phyloP scores from a whole-genome alignment of 2,329 filamentous ascomycete species.

The Tolypocladium ovalisporum region DNA sequence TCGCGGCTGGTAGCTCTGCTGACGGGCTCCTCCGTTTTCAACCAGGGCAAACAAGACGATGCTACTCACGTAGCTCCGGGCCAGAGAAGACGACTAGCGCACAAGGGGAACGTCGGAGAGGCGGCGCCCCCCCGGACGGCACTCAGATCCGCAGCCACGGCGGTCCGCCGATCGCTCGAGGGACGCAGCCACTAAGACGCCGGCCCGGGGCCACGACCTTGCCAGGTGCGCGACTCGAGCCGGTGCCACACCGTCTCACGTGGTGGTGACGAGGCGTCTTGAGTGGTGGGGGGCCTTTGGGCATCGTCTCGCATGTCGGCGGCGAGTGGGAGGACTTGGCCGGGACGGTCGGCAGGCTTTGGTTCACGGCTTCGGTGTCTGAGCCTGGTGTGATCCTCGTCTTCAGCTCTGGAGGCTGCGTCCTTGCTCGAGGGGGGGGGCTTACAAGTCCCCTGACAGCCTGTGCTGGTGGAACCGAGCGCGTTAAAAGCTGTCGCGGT shows the following conservation, averaged over 20 bases:
- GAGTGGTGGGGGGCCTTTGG: background rate
- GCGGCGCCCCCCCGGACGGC: background rate
- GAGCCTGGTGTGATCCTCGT: background rate
- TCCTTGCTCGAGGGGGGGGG: background rate
- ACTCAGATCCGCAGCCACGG: background rate
- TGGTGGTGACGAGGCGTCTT: background rate
- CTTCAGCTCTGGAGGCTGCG: background rate
- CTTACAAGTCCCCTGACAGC: background rate
- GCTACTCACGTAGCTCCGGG: background rate
- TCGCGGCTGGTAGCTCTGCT: too few species aligned
- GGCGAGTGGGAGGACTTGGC: background rate
- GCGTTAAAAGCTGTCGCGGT: background rate
- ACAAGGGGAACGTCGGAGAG: background rate
- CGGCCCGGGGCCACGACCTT: background rate
- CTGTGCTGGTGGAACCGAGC: background rate
- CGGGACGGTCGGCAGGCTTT: background rate
- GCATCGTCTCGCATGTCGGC: background rate
- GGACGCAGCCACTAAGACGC: slow-evolving; percentile 1
- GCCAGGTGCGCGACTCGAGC: slow-evolving; percentile 3
- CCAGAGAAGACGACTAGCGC: background rate
- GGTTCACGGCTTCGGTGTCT: background rate
- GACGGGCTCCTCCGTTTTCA: too few species aligned
- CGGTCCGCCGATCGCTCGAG: background rate
- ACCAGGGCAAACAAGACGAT: background rate
- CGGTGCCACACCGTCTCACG: slow-evolving; percentile 2